phyloP scores from a whole-genome alignment of 352 stramenopile genomes.

The Phytopythium litorale region DNA sequence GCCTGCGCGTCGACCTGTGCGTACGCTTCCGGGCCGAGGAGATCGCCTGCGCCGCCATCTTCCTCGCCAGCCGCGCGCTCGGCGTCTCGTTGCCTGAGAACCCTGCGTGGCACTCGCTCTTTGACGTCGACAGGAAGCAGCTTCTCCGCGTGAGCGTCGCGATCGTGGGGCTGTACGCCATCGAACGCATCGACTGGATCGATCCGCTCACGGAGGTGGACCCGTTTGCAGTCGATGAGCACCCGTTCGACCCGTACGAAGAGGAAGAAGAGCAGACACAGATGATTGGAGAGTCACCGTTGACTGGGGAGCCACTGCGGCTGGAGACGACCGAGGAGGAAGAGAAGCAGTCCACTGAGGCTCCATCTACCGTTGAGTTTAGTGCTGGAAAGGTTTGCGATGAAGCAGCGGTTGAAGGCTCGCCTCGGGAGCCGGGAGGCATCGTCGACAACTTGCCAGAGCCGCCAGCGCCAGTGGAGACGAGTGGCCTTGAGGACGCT shows the following conservation, averaged over 20 bases:
- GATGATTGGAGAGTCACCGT: background rate
- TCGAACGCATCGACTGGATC: slow-evolving; percentile 58
- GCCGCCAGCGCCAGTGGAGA: background rate
- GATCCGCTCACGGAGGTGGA: slow-evolving; percentile 68
- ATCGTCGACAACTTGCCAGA: background rate
- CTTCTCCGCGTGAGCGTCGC: slow-evolving; percentile 45
- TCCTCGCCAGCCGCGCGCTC: slow-evolving; percentile 70
- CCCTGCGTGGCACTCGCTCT: slow-evolving; percentile 63
- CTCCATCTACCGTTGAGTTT: background rate
- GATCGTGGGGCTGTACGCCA: slow-evolving; percentile 61
- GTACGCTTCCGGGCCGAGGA: slow-evolving; percentile 75
- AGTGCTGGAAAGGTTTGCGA: background rate
- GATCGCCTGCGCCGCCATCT: slow-evolving; percentile 90
- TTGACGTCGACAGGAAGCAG: slow-evolving; percentile 53
- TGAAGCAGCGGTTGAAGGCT: background rate
- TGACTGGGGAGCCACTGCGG: background rate
- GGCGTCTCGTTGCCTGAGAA: slow-evolving; percentile 47
- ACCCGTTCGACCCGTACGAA: slow-evolving; percentile 19
- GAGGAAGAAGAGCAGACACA: slow-evolving; percentile 5
- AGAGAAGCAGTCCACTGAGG: background rate
- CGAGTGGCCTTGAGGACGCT: too few species aligned
- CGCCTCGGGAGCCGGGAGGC: background rate
- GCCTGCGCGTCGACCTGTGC: slow-evolving; percentile 79
- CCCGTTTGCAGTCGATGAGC: slow-evolving; percentile 58
- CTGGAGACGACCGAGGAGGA: slow-evolving; percentile 4